phyloP scores from a whole-genome alignment of 441 rosid genomes.

The Arabidopsis hybrid region DNA sequence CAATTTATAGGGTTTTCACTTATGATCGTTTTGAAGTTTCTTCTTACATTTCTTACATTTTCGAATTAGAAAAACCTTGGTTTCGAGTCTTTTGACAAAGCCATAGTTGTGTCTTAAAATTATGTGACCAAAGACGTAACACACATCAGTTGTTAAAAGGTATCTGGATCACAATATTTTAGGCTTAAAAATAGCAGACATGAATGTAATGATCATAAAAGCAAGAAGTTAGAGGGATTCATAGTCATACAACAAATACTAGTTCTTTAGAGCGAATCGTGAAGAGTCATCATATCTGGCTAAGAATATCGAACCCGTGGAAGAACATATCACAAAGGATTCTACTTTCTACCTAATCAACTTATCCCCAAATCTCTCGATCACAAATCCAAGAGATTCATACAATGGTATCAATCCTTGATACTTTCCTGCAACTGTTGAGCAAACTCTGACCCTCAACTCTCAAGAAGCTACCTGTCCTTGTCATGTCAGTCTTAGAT shows the following conservation, averaged over 20 bases:
- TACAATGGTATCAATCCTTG: not conserved
- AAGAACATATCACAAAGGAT: slow-evolving; percentile 34
- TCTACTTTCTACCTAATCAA: slow-evolving; percentile 37
- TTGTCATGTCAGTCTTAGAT: slow-evolving; percentile 12
- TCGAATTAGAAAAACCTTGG: too few species aligned
- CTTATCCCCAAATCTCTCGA: slow-evolving; percentile 14
- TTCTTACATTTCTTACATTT: too few species aligned
- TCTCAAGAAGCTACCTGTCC: slow-evolving; percentile 24
- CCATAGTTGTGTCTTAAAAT: too few species aligned
- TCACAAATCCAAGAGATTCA: slow-evolving; percentile 15
- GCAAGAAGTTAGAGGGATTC: slow-evolving; percentile 15
- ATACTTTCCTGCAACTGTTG: slow-evolving; percentile 24
- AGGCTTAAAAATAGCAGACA: not conserved
- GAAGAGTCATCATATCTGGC: slow-evolving; percentile 18
- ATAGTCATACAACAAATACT: slow-evolving; percentile 29
- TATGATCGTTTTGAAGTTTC: not conserved
- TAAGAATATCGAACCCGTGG: slow-evolving; percentile 35
- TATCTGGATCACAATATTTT: not conserved
- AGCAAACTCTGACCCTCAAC: not conserved
- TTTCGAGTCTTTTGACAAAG: too few species aligned
- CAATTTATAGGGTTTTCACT: too few species aligned
- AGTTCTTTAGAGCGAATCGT: slow-evolving; percentile 9
- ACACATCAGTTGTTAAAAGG: not conserved
- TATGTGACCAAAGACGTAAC: too few species aligned
- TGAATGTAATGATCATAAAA: slow-evolving; percentile 17